Conservation (phyloP, 2,329 filamentous ascomycete genomes). For the Verticillium nubilum region DNA sequence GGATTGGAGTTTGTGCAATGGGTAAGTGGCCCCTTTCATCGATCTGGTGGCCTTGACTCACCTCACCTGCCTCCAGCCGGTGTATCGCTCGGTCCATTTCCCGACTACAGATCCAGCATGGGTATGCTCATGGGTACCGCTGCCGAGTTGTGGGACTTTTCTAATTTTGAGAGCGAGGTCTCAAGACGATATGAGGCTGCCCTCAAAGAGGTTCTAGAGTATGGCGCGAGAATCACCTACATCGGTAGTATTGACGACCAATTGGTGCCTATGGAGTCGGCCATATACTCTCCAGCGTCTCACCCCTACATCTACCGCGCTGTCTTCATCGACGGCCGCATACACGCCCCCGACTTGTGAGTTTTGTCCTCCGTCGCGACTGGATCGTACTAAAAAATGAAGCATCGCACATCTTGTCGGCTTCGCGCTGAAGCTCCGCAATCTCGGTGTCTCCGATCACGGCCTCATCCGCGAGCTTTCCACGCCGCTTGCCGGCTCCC, state of each 20-base stretch:
- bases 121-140: slow-evolving; percentile 83
- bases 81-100: slow-evolving; percentile 87
- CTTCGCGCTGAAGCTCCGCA: slow-evolving; percentile 89
- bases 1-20: slow-evolving; percentile 82
- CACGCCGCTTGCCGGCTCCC: slow-evolving; percentile 77
- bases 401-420: slow-evolving; percentile 84
- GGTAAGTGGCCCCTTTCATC: slow-evolving; percentile 27
- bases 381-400: background rate
- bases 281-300: slow-evolving; percentile 75
- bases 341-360: slow-evolving; percentile 87
- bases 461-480: slow-evolving; percentile 89
- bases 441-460: slow-evolving; percentile 88
- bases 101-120: slow-evolving; percentile 84
- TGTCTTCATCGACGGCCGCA: slow-evolving; percentile 90
- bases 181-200: slow-evolving; percentile 76
- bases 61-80: slow-evolving; percentile 51
- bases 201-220: slow-evolving; percentile 66
- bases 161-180: slow-evolving; percentile 72
- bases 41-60: background rate
- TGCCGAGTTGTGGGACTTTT: slow-evolving; percentile 94
- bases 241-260: slow-evolving; percentile 96
- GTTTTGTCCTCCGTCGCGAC: slow-evolving; percentile 13
- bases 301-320: slow-evolving; percentile 93
- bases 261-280: slow-evolving; percentile 85
- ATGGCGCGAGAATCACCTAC: slow-evolving; percentile 80